Percentiles rank a stretch among this genome's conserved stretches.
phyloP scores from a whole-genome alignment of 768 basidiomycete species.

The Naganishia randhawae region DNA sequence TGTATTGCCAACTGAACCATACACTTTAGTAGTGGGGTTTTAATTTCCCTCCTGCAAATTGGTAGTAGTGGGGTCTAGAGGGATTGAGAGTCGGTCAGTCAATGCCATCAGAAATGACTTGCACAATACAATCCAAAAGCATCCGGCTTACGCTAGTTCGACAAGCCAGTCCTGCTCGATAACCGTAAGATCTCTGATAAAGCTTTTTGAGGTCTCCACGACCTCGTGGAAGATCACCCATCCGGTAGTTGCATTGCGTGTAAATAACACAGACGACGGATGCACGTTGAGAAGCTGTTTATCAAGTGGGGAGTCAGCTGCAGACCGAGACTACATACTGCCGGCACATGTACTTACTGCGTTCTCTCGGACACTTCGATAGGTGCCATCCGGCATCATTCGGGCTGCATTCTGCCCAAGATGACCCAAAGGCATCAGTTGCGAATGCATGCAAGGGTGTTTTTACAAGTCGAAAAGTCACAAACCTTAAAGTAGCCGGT shows the following conservation, averaged over 20 bases:
- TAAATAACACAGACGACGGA: conserved; percentile 90
- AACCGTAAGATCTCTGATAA: conserved; percentile 87
- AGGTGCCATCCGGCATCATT: conserved; percentile 89
- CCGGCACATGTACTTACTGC: conserved; percentile 57
- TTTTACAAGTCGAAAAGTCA: neutral
- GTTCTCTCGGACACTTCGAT: conserved; percentile 78
- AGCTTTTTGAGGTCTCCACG: conserved; percentile 92
- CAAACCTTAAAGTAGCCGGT: conserved; percentile 73
- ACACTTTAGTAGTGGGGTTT: neutral
- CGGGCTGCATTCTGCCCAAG: conserved; percentile 73
- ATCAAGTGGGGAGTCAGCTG: neutral
- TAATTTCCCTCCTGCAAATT: conserved; percentile 21
- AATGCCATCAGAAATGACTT: neutral
- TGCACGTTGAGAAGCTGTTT: conserved; percentile 80
- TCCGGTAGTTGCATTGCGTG: conserved; percentile 78
- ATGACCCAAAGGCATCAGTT: neutral
- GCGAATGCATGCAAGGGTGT: neutral
- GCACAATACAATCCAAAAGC: neutral
- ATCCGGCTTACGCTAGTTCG: conserved; percentile 50
- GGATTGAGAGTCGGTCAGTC: neutral
- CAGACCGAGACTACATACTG: neutral
- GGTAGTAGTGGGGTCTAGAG: conserved; percentile 32
- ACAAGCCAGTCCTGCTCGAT: conserved; percentile 89
- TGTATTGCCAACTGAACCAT: too few species aligned
- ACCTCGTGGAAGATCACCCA: conserved; percentile 96